Evolutionary conservation across 1,284 basidiomycete species (phyloP), one percentile per base, ranked within the genome.

Genomic region (Clitocybe nebularis): DNA sequence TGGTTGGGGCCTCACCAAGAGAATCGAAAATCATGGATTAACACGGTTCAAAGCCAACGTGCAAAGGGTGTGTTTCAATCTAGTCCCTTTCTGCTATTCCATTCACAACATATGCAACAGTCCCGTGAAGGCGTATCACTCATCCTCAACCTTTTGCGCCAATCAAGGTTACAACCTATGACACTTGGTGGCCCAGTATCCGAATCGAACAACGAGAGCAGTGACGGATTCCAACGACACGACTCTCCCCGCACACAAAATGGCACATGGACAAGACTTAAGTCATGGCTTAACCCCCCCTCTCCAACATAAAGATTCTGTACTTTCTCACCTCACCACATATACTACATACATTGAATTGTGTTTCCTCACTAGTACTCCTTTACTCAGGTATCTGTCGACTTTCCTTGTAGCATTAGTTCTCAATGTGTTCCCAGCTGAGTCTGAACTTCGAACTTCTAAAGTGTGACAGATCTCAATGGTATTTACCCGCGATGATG

Each of bases 121-220:
- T 90, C 88, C 52, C 84, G 88, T 30, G 85, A 89, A 60, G 88
- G 88, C 9, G 78, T 90, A 38, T 80, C 81, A 30, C 69, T 86
- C 28, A 82, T 90, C 43, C 71, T 90, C 41, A 74, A 74, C 54
- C 71, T 87, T 45, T 67, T 90, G 30, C 82, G 86, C 38, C 84
- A 89, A 63, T 83, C 84, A 37, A 79, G 84, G 50, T 64, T 79
- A 49, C 78, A 87, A 56, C 72, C 82, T 48, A 78, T 84, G 81
- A 68, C 79, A 10, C 64, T 86, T 41, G 72, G 72, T 26, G 59
- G 49, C 24, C 48, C 46, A 19, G 48, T 44, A 19, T 17, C 42
- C 34, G 36, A 35, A 21, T 30, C 35, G 29, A 26, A 54, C 41
- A 36, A 47, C 24, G 44, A 48, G 24, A 37, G 28, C 11, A 41